Conservation (phyloP, 148 eudicot species). For the Rhododendron molle region DNA sequence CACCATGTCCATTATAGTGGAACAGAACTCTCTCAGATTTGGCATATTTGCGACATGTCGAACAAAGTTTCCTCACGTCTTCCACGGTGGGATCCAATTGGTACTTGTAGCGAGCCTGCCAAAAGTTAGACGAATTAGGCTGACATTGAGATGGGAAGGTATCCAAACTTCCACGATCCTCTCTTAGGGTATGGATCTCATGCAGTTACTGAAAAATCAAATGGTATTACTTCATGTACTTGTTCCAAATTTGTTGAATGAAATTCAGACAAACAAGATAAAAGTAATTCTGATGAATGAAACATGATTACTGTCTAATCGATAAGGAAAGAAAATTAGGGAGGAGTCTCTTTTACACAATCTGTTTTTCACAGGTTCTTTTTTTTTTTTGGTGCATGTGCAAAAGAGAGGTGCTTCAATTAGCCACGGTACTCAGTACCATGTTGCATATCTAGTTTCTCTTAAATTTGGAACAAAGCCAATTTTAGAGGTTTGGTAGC, state of each 20-base stretch:
- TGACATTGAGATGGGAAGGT: not conserved
- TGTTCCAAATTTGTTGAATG: not conserved
- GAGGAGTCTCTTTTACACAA: not conserved
- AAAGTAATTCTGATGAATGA: not conserved
- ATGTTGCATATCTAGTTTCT: not conserved
- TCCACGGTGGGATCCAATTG: constrained; percentile 87
- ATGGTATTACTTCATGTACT: not conserved
- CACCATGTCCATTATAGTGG: constrained; percentile 99
- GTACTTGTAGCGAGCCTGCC: constrained; percentile 81
- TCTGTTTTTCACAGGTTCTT: not conserved
- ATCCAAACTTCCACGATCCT: not conserved
- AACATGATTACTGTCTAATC: not conserved
- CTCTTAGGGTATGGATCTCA: not conserved
- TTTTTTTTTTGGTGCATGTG: not conserved
- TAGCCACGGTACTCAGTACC: not conserved
- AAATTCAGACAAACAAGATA: not conserved
- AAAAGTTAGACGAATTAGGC: constrained; percentile 4
- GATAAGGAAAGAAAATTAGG: not conserved
- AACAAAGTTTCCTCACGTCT: constrained; percentile 92
- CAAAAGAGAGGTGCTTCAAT: not conserved
- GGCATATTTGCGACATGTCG: constrained; percentile 75
- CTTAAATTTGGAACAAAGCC: not conserved
- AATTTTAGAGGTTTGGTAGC: not conserved
- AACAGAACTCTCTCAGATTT: constrained; percentile 91
- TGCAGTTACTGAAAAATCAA: not conserved